phyloP scores from a whole-genome alignment of 495 filamentous ascomycete species.

The Trichoderma orchidacearum region DNA sequence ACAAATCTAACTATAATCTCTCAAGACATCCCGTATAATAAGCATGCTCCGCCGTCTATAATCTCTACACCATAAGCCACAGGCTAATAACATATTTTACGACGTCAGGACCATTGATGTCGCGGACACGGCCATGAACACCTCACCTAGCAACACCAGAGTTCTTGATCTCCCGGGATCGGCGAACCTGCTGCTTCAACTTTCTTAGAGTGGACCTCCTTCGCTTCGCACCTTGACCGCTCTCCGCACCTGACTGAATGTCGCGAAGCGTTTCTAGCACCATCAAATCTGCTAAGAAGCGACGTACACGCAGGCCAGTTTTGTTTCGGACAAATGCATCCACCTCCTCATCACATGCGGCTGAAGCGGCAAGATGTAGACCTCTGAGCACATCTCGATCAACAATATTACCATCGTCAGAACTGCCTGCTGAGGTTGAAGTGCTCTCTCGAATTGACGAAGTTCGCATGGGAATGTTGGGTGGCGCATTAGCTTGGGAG shows the following conservation, averaged over 20 bases:
- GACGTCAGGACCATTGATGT: too few relatives aligned
- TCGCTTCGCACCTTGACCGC: neutral
- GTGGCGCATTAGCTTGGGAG: neutral
- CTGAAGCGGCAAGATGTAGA: conserved; percentile 31
- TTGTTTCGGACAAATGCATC: conserved; percentile 27
- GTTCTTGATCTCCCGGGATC: neutral
- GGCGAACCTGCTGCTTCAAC: neutral
- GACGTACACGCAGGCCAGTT: conserved; percentile 29
- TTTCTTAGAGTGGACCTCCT: neutral
- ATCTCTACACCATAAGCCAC: too few relatives aligned
- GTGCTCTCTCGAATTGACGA: neutral
- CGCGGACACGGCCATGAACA: neutral
- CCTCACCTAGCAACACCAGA: neutral
- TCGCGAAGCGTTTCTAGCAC: conserved; percentile 24
- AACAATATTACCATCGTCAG: conserved; percentile 19
- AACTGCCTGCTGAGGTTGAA: neutral
- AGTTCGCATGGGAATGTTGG: neutral
- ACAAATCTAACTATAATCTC: too few relatives aligned
- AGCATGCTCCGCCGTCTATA: too few relatives aligned
- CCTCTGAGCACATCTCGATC: conserved; percentile 32
- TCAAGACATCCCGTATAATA: too few relatives aligned
- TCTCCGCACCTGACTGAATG: conserved; percentile 1
- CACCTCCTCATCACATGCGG: conserved; percentile 30
- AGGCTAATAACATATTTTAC: too few relatives aligned
- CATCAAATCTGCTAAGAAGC: conserved; percentile 32